These are phyloP conservation scores for Geosmithia putterillii DNA, from an alignment of 2,329 filamentous ascomycete genomes.

Conservation along the genomic window DNA sequence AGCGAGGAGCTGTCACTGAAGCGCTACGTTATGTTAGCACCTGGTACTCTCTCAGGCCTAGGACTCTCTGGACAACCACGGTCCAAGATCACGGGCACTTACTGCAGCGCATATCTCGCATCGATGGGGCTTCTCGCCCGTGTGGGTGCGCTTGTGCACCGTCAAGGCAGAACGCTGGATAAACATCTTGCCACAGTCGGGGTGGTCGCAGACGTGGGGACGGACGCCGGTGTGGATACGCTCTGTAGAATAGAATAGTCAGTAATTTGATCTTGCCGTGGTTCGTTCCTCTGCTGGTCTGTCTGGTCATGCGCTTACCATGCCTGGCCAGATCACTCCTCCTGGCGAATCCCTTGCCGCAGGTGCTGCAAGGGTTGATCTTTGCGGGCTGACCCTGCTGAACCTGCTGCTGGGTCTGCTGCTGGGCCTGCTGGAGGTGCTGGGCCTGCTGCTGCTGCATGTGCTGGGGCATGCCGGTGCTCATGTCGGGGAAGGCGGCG, in stretches of 20 bases:
- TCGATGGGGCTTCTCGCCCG: conserved; percentile 96
- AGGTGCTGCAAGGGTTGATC: conserved; percentile 81
- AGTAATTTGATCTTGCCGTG: background rate
- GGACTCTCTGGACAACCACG: too few species aligned
- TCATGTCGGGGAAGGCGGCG: background rate
- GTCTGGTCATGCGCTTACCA: conserved; percentile 46
- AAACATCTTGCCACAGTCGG: conserved; percentile 86
- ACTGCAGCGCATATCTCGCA: conserved; percentile 96
- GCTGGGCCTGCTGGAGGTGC: conserved; percentile 16
- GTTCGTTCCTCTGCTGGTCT: background rate
- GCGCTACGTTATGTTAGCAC: conserved; percentile 3
- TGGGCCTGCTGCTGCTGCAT: conserved; percentile 16
- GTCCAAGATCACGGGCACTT: conserved; percentile 1
- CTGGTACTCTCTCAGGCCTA: background rate
- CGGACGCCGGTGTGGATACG: conserved; percentile 87
- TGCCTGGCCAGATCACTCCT: conserved; percentile 90
- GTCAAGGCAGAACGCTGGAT: conserved; percentile 94
- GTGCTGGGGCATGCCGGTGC: conserved; percentile 23
- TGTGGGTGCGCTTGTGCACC: conserved; percentile 90
- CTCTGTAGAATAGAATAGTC: conserved; percentile 40
- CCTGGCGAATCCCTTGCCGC: conserved; percentile 82
- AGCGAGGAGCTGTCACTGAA: conserved; percentile 95
- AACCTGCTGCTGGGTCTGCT: conserved; percentile 13
- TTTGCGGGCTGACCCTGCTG: conserved; percentile 33
- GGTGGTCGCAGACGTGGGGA: conserved; percentile 85